Conservation (phyloP, 1,284 basidiomycete species). For the Phellopilus nigrolimitatus region DNA sequence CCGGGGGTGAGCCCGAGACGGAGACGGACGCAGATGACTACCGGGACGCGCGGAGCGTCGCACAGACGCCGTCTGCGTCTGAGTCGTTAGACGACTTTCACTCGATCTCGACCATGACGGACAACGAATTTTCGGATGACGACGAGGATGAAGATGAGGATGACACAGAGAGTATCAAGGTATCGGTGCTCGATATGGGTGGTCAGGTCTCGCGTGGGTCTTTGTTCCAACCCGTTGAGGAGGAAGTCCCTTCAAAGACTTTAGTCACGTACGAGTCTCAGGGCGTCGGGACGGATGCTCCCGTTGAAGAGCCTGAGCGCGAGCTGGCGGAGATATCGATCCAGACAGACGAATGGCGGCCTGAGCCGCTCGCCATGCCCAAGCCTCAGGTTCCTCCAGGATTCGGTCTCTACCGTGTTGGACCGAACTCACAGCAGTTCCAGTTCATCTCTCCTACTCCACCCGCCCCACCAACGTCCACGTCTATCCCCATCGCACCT, state of each 20-base stretch:
- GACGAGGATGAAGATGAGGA: conserved; percentile 54
- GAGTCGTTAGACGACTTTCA: conserved; percentile 58
- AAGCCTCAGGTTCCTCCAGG: conserved; percentile 23
- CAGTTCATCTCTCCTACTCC: conserved; percentile 62
- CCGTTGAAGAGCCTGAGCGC: conserved; percentile 41
- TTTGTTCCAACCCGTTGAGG: not conserved
- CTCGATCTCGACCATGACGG: conserved; percentile 67
- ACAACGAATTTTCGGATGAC: conserved; percentile 49
- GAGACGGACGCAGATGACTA: conserved; percentile 75
- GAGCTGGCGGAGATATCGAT: conserved; percentile 67
- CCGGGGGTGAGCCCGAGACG: conserved; percentile 56
- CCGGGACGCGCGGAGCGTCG: conserved; percentile 74
- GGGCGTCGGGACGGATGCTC: conserved; percentile 33
- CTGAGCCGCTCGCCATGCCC: conserved; percentile 31
- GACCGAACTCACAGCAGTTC: conserved; percentile 62
- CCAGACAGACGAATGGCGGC: conserved; percentile 72
- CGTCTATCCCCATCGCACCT: conserved; percentile 27
- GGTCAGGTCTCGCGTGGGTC: conserved; percentile 25
- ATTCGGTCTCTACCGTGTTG: conserved; percentile 50
- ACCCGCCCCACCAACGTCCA: conserved; percentile 30
- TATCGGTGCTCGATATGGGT: conserved; percentile 36
- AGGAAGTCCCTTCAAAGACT: not conserved
- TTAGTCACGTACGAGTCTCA: conserved; percentile 36
- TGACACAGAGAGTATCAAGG: conserved; percentile 65
- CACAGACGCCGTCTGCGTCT: conserved; percentile 53